Evolutionary conservation across 306 rosid species (phyloP).

Genomic region (Rosa lucieae): DNA sequence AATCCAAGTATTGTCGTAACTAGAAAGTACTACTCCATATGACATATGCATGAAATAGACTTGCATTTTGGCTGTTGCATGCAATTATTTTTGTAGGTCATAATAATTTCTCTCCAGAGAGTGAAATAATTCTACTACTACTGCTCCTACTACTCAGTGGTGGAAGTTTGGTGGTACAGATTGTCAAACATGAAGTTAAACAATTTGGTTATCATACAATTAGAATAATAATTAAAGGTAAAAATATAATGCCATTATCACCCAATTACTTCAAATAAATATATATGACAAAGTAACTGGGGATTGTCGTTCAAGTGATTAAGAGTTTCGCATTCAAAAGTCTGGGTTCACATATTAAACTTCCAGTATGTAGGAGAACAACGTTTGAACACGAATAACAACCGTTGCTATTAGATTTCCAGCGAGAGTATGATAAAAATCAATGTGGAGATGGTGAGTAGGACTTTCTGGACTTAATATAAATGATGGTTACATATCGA

Average conservation of each 20-base stretch:
- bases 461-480: not conserved
- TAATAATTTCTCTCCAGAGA: not conserved
- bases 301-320: too few relatives aligned
- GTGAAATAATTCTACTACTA: not conserved
- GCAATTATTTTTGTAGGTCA: not conserved
- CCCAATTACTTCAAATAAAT: too few relatives aligned
- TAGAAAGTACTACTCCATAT: too few relatives aligned
- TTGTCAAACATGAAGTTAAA: too few relatives aligned
- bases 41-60: not conserved
- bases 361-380: not conserved
- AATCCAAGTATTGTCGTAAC: too few relatives aligned
- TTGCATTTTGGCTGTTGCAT: not conserved
- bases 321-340: too few relatives aligned
- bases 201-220: too few relatives aligned
- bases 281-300: too few relatives aligned
- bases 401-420: not conserved
- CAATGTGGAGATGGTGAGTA: not conserved
- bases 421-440: not conserved
- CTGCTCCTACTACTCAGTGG: too few relatives aligned
- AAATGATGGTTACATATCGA: not conserved
- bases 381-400: not conserved
- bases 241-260: too few relatives aligned
- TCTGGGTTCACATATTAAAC: too few relatives aligned
- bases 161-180: not conserved
- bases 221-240: too few relatives aligned